phyloP scores from a whole-genome alignment of 2,329 filamentous ascomycete species.

The Spiromastix sp. region DNA sequence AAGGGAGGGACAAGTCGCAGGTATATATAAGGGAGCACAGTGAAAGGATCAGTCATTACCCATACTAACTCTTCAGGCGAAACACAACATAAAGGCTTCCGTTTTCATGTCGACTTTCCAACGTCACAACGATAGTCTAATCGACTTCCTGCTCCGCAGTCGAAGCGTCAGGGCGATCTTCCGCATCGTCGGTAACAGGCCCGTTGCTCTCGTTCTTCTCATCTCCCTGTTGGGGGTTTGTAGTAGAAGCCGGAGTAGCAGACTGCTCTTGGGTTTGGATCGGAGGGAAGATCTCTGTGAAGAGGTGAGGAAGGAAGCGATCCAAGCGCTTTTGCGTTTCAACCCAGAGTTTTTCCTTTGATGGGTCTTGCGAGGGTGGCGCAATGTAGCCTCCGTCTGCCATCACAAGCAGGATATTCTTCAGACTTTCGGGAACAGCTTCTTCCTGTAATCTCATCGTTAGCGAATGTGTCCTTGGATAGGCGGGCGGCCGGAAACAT shows the following conservation, averaged over 20 bases:
- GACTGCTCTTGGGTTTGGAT: neutral
- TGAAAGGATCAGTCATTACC: too few species aligned
- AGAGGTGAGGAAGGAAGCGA: slow-evolving; percentile 49
- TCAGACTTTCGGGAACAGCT: slow-evolving; percentile 87
- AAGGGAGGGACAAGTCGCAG: too few species aligned
- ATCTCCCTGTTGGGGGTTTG: neutral
- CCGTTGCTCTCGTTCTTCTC: too few species aligned
- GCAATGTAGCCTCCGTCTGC: slow-evolving; percentile 76
- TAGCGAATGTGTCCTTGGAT: too few species aligned
- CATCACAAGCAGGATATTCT: slow-evolving; percentile 95
- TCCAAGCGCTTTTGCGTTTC: slow-evolving; percentile 53
- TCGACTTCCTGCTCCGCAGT: neutral
- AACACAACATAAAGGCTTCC: neutral
- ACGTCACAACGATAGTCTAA: neutral
- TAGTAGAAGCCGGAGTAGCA: neutral
- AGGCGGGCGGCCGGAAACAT: too few species aligned
- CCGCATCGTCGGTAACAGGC: too few species aligned
- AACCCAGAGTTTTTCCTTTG: slow-evolving; percentile 46
- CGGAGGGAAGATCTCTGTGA: slow-evolving; percentile 48
- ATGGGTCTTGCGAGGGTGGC: slow-evolving; percentile 46
- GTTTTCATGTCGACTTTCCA: neutral
- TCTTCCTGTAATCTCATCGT: slow-evolving; percentile 59
- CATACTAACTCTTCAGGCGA: too few species aligned
- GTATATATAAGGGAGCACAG: too few species aligned
- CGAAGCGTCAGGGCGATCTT: too few species aligned